Evolutionary conservation across 179 eudicot genomes (phyloP), one percentile per base, ranked within the genome.

Genomic region (Gypsophila paniculata): DNA sequence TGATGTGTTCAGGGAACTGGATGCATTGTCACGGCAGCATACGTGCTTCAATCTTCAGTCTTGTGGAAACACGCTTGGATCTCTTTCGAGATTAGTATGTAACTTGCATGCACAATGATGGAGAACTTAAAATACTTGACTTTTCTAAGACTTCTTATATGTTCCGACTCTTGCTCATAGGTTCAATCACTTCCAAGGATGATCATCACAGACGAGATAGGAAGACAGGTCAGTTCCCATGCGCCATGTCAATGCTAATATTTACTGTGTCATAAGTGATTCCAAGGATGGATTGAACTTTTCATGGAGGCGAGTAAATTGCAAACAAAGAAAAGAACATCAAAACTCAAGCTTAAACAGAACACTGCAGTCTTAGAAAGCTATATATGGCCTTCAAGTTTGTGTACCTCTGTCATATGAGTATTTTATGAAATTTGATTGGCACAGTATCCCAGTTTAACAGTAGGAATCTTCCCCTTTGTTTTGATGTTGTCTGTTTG

Each of bases 121-220:
- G 46, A 39, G 38, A 71, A n/a, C 58, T 25, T 4, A n/a, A 2
- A 21, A 61, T 42, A 18, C 65, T 14, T 65, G 12, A 48, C 9
- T 71, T 65, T 42, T 42, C 52, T 46, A 44, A 59, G 18, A 51
- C 32, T 26, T 53, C 3, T 32, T 51, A 8, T 58, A 22, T 4
- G 34, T 8, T 25, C 18, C 67, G 46, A 46, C 8, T 74, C 70
- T 65, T 83, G 52, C 66, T 64, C 85, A 72, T 90, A 94, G 99
- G 97, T 94, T 74, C 97, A 92, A 52, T 94, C 99, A 73, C 95
- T 94, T 81, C 97, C 99, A 67, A 86, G 99, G 82, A 94, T 94
- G 97, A 94, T 94, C 72, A 92, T 91, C 62, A 90, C 63, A 83
- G 99, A 94, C 73, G 99, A 94, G 77, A 94, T 94, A 72, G 99